Evolutionary conservation across 2,329 filamentous ascomycete species (phyloP), one percentile per base, ranked within the genome.

Genomic region (Akanthomyces muscarius): DNA sequence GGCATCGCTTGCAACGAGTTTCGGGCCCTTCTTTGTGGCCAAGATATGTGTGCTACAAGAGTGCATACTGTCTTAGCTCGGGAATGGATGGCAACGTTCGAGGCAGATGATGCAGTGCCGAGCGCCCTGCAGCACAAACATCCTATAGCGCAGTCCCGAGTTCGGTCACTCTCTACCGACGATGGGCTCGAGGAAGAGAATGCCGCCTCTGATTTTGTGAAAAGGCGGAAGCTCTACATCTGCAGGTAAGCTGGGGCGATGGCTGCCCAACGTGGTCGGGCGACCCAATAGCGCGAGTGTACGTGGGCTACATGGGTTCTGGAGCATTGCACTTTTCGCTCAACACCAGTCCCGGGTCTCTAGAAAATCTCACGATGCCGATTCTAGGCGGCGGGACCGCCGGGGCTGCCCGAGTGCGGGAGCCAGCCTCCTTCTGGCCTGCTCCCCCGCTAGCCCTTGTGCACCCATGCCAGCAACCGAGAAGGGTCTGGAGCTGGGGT

Each of bases 351-450:
- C 25, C 61, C 53, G 61, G 61, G 42, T 4, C 50, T 42, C 53
- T 28, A 57, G 28, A 30, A 30, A 63, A 63, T 63, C 61, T 63
- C 61, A 63, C 61, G 61, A 63, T 63, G 61, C 61, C 61, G 61
- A 63, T 56, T 57, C 36, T 63, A 58, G 52, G 53, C 47, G 53
- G 53, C 44, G 53, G 59, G 42, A 52, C 38, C 25, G 28, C 52
- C 52, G 51, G 60, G 60, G 60, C 10, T 60, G 55, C 55, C 55
- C 50, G 28, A n/a, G 25, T 61, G 41, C 28, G 58, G 48, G 38
- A 45, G 53, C 58, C 58, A 61, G 21, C 58, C 50, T 61, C 50
- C 13, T 61, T 54, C 41, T 42, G 58, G 56, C 56, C 56, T 50
- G 56, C 41, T 23, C 23, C 47, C 41, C 38, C 50, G 58, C 58